Percentiles rank a stretch among this genome's conserved stretches.
These are phyloP conservation scores for Pichia rugopelliculosa DNA, from an alignment of 805 yeast genomes.

Conservation along the genomic window DNA sequence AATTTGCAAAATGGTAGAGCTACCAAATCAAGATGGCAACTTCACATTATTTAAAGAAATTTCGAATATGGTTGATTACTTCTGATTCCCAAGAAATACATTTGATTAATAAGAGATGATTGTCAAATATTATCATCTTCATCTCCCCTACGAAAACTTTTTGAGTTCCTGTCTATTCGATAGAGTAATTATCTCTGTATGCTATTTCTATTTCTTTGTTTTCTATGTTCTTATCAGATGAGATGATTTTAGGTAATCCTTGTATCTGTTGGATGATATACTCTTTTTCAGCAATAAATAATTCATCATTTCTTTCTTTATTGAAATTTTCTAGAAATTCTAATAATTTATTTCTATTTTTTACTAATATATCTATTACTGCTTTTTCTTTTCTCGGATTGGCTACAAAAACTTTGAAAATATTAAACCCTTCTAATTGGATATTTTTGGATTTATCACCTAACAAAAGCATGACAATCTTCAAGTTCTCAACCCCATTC, in stretches of 20 bases:
- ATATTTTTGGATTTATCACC: slow-evolving; percentile 86
- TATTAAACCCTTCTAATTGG: slow-evolving; percentile 85
- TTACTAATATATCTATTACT: slow-evolving; percentile 71
- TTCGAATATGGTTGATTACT: too few species aligned
- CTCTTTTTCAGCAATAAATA: slow-evolving; percentile 69
- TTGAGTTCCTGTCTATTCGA: background rate
- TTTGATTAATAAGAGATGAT: too few species aligned
- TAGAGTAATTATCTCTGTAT: background rate
- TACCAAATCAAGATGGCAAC: too few species aligned
- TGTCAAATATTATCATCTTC: too few species aligned
- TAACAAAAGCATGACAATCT: slow-evolving; percentile 75
- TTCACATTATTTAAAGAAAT: too few species aligned
- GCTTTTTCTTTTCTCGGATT: slow-evolving; percentile 84
- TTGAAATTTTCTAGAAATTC: slow-evolving; percentile 62
- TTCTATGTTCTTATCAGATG: slow-evolving; percentile 9
- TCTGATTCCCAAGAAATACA: too few species aligned
- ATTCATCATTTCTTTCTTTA: slow-evolving; percentile 46
- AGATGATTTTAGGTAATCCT: slow-evolving; percentile 54
- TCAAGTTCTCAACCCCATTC: slow-evolving; percentile 73
- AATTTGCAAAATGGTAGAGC: too few species aligned
- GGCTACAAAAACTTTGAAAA: slow-evolving; percentile 92
- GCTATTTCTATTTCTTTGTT: background rate
- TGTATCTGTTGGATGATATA: slow-evolving; percentile 72
- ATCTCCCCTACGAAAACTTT: background rate
- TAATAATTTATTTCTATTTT: slow-evolving; percentile 73